These are phyloP conservation scores for Brassica cretica DNA, from an alignment of 345 rosid genomes.

Conservation along the genomic window DNA sequence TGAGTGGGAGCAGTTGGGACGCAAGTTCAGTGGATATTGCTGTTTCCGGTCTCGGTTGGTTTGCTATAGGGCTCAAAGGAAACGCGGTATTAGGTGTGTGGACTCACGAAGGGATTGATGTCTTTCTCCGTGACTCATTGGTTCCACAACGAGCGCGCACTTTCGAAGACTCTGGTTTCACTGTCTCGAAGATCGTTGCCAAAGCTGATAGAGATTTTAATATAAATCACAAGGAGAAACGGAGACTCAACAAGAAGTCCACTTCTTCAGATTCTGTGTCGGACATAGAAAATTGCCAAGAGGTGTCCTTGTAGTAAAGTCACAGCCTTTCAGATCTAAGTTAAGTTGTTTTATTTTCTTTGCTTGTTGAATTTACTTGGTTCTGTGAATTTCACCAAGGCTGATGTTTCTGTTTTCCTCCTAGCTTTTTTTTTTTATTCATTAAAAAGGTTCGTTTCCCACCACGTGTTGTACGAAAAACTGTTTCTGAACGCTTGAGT, in stretches of 20 bases:
- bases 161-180: conserved; percentile 85
- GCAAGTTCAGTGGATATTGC: conserved; percentile 76
- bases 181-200: conserved; percentile 82
- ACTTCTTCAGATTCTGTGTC: not conserved
- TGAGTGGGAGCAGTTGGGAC: conserved; percentile 76
- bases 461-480: not conserved
- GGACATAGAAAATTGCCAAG: not conserved
- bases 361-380: not conserved
- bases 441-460: not conserved
- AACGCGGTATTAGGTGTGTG: conserved; percentile 76
- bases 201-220: conserved; percentile 69
- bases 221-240: conserved; percentile 49
- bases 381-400: not conserved
- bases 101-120: conserved; percentile 82
- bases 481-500: not conserved
- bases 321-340: not conserved
- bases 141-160: conserved; percentile 63
- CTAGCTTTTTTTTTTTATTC: not conserved
- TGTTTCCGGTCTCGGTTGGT: conserved; percentile 92
- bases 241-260: conserved; percentile 17
- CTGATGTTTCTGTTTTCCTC: not conserved
- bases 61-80: conserved; percentile 75
- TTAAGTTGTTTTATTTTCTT: not conserved
- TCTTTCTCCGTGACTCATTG: conserved; percentile 65
- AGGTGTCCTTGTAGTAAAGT: not conserved